Conservation (phyloP, 441 rosid species). For the Populus hybrid region DNA sequence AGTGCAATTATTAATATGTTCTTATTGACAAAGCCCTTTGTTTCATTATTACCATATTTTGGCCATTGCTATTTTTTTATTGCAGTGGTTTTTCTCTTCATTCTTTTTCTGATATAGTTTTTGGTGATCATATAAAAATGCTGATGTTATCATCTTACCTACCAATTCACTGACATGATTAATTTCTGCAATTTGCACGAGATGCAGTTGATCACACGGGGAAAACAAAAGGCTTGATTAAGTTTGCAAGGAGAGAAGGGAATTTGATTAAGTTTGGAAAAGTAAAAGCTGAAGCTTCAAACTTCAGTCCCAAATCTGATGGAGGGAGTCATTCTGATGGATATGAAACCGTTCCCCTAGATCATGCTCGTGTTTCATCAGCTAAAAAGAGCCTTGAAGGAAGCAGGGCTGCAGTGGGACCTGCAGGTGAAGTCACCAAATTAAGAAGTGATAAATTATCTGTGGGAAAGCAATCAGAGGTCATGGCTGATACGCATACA, state of each 20-base stretch:
- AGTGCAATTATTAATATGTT: background rate
- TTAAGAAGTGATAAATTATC: constrained; percentile 39
- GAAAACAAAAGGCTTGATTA: constrained; percentile 35
- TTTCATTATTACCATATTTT: too few species aligned
- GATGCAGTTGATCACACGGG: constrained; percentile 44
- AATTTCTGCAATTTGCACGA: constrained; percentile 41
- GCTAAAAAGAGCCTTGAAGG: constrained; percentile 48
- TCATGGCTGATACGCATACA: constrained; percentile 41
- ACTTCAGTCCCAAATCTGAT: constrained; percentile 33
- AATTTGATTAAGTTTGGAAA: constrained; percentile 59
- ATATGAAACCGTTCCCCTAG: constrained; percentile 36
- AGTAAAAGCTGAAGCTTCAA: constrained; percentile 48
- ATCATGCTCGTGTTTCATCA: constrained; percentile 33
- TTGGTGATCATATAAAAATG: background rate
- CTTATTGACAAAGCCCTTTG: background rate
- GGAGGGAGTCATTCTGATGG: constrained; percentile 33
- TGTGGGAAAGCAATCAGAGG: constrained; percentile 46
- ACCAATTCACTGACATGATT: background rate
- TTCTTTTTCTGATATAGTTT: too few species aligned
- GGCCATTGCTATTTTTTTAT: too few species aligned
- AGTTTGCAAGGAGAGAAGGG: constrained; percentile 50
- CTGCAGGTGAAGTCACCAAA: constrained; percentile 33
- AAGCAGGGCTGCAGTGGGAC: constrained; percentile 36
- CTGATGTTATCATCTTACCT: background rate
- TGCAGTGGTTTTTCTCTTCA: too few species aligned